phyloP scores from a whole-genome alignment of 2,329 filamentous ascomycete genomes.

The Cucurbitaria berberidis region DNA sequence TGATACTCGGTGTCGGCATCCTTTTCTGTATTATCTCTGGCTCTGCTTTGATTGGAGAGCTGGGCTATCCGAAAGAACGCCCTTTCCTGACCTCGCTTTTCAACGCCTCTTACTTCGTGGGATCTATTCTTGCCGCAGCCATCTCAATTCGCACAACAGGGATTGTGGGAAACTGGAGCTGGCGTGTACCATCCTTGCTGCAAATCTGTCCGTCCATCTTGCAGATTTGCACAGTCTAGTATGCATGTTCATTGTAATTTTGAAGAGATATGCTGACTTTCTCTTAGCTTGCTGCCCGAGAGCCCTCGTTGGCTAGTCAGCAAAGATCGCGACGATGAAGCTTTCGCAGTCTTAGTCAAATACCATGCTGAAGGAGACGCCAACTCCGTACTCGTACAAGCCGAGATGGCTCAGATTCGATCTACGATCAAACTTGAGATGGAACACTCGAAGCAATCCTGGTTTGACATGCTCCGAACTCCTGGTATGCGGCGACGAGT shows the following conservation, averaged over 20 bases:
- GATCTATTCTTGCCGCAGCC: conserved; percentile 56
- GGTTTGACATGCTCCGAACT: conserved; percentile 60
- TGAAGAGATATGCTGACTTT: conserved; percentile 1
- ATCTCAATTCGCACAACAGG: conserved; percentile 58
- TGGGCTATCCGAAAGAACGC: conserved; percentile 67
- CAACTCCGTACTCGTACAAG: conserved; percentile 51
- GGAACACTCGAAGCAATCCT: conserved; percentile 60
- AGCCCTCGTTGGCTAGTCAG: conserved; percentile 59
- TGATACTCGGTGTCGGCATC: conserved; percentile 68
- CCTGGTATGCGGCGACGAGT: conserved; percentile 50
- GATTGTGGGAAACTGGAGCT: conserved; percentile 54
- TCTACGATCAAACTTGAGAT: conserved; percentile 62
- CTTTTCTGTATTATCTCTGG: conserved; percentile 65
- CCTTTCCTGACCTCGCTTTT: conserved; percentile 66
- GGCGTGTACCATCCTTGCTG: conserved; percentile 58
- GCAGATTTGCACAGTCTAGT: conserved; percentile 48
- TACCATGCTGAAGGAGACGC: conserved; percentile 55
- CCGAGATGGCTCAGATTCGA: conserved; percentile 67
- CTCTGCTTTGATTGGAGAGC: conserved; percentile 64
- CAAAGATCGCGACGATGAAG: conserved; percentile 57
- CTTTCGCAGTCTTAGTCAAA: conserved; percentile 44
- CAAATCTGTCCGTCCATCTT: conserved; percentile 58
- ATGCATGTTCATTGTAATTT: background rate
- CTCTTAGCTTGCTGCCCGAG: conserved; percentile 44
- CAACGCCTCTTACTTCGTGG: conserved; percentile 65